phyloP scores from a whole-genome alignment of 257 asterid genomes.

The Solanum pinnatisectum region DNA sequence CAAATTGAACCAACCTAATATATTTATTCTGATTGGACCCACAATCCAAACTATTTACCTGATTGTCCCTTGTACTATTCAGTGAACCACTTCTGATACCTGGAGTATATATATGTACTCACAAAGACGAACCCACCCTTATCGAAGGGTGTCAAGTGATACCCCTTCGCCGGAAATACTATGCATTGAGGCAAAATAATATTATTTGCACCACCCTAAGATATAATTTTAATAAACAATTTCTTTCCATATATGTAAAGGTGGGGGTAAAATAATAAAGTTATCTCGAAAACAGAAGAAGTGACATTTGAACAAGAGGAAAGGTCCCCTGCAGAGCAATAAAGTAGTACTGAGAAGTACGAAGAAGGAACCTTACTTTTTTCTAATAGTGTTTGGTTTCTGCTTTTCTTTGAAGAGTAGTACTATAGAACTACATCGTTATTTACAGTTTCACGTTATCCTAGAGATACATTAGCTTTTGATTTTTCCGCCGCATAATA shows the following conservation, averaged over 20 bases:
- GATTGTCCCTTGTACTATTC: too few relatives aligned
- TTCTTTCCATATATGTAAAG: too few relatives aligned
- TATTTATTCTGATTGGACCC: too few relatives aligned
- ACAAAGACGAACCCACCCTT: too few relatives aligned
- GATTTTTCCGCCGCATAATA: not conserved
- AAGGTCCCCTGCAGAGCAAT: not conserved
- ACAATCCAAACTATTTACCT: too few relatives aligned
- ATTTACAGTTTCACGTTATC: not conserved
- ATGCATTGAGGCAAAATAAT: not conserved
- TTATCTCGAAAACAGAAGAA: not conserved
- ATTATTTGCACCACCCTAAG: not conserved
- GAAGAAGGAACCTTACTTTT: conserved; percentile 6
- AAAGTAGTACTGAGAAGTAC: conserved; percentile 9
- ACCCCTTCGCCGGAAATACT: too few relatives aligned
- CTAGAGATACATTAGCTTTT: not conserved
- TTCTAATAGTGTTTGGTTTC: conserved; percentile 12
- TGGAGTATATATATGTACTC: too few relatives aligned
- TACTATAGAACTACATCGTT: not conserved
- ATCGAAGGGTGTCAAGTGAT: too few relatives aligned
- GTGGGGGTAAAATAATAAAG: not conserved
- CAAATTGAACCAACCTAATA: too few relatives aligned
- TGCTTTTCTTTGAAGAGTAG: not conserved
- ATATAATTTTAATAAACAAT: not conserved
- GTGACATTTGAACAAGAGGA: not conserved
- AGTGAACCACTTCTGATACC: too few relatives aligned